phyloP scores from a whole-genome alignment of 805 yeast genomes.

The Naumovozyma dairenensis region DNA sequence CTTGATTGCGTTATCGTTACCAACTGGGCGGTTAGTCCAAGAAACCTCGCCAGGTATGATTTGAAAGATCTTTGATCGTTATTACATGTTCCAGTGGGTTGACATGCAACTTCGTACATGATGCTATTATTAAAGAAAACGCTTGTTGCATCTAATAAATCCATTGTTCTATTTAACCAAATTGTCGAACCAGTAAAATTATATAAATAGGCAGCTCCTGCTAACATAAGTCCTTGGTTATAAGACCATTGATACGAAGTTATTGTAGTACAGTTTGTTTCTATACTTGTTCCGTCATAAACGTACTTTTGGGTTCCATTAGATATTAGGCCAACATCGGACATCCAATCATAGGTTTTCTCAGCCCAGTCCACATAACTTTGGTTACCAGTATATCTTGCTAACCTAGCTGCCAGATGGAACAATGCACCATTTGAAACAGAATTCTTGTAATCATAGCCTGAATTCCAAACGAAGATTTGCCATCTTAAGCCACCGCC shows the following conservation, averaged over 20 bases:
- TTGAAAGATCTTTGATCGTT: constrained; percentile 84
- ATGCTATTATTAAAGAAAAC: constrained; percentile 43
- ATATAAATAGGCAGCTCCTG: constrained; percentile 76
- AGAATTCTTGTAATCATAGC: constrained; percentile 83
- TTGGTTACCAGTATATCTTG: constrained; percentile 65
- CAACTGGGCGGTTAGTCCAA: constrained; percentile 63
- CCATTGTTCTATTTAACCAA: constrained; percentile 57
- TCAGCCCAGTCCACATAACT: constrained; percentile 70
- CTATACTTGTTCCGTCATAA: constrained; percentile 57
- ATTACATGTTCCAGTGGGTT: constrained; percentile 50
- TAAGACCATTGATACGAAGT: constrained; percentile 71
- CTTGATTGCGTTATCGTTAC: constrained; percentile 40
- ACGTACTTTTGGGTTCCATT: constrained; percentile 32
- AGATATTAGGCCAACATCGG: constrained; percentile 37
- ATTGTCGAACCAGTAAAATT: constrained; percentile 53
- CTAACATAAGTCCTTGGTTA: constrained; percentile 68
- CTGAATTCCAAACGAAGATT: constrained; percentile 85
- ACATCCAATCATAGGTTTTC: constrained; percentile 71
- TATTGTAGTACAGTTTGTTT: constrained; percentile 50
- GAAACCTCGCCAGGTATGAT: constrained; percentile 63
- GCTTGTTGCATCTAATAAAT: constrained; percentile 43
- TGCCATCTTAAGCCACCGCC: constrained; percentile 93
- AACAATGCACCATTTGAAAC: constrained; percentile 80
- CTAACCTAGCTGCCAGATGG: constrained; percentile 75
- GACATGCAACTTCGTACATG: constrained; percentile 79